Conservation (phyloP, 192 early-diverging fungal genomes). For the Coemansia sp. region DNA sequence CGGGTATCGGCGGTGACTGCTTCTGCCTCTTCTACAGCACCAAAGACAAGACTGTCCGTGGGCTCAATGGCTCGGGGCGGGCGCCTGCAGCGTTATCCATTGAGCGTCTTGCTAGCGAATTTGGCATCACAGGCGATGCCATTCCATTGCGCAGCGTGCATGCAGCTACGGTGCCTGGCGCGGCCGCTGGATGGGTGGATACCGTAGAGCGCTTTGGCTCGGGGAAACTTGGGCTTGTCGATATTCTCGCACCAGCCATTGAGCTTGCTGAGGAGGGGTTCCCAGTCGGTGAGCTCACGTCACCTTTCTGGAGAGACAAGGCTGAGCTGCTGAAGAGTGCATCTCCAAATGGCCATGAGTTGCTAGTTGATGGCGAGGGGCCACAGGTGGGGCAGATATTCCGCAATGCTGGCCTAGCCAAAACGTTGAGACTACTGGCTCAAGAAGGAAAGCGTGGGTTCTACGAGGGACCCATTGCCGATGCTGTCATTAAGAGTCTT, state of each 20-base stretch:
- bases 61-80: conserved; percentile 66
- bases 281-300: conserved; percentile 57
- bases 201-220: conserved; percentile 66
- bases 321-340: conserved; percentile 12
- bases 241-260: conserved; percentile 70
- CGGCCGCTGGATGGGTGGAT: conserved; percentile 75
- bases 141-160: conserved; percentile 54
- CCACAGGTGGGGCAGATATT: conserved; percentile 68
- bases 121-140: conserved; percentile 23
- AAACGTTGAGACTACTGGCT: conserved; percentile 35
- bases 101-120: conserved; percentile 37
- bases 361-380: conserved; percentile 54
- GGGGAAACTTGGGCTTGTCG: conserved; percentile 56
- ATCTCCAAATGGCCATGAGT: conserved; percentile 46
- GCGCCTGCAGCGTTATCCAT: conserved; percentile 61
- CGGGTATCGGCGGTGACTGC: conserved; percentile 79
- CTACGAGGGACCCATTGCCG: conserved; percentile 67
- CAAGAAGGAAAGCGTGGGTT: conserved; percentile 65
- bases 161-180: conserved; percentile 71
- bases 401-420: conserved; percentile 60
- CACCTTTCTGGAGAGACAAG: conserved; percentile 44
- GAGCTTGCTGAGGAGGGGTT: conserved; percentile 70
- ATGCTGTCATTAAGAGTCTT: conserved; percentile 64
- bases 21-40: conserved; percentile 79
- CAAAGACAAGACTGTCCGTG: conserved; percentile 57